Conservation (phyloP, 441 rosid genomes). For the Arabidopsis hybrid region DNA sequence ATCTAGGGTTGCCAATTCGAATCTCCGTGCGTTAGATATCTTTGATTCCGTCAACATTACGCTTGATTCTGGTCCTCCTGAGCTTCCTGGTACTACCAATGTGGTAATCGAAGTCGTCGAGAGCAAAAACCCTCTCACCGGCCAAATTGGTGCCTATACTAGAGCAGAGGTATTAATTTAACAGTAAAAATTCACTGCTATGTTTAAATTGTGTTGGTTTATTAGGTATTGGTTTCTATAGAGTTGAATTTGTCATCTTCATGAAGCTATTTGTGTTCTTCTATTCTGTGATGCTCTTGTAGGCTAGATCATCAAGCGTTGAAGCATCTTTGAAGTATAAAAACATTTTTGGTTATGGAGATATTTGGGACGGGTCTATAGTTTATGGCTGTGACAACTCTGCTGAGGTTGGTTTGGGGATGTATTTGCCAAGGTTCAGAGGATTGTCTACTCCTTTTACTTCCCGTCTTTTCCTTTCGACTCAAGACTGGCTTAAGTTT, state of each 20-base stretch:
- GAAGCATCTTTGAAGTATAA: slow-evolving; percentile 88
- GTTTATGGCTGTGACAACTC: slow-evolving; percentile 83
- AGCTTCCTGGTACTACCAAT: slow-evolving; percentile 88
- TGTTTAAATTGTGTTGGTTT: neutral
- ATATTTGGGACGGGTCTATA: slow-evolving; percentile 87
- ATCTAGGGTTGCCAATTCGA: slow-evolving; percentile 62
- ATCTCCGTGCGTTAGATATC: slow-evolving; percentile 72
- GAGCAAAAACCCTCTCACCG: slow-evolving; percentile 62
- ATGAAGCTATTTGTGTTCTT: too few relatives aligned
- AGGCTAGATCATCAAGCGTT: slow-evolving; percentile 82
- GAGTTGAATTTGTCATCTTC: neutral
- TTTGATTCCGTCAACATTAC: slow-evolving; percentile 88
- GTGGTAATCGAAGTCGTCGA: slow-evolving; percentile 80
- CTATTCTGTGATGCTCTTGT: slow-evolving; percentile 42
- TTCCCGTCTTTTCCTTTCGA: slow-evolving; percentile 70
- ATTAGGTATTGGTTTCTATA: neutral
- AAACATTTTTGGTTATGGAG: slow-evolving; percentile 91
- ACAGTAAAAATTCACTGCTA: neutral
- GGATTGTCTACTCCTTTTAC: slow-evolving; percentile 66
- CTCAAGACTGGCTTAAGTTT: slow-evolving; percentile 89
- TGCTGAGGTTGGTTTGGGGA: slow-evolving; percentile 82
- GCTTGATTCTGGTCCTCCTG: slow-evolving; percentile 89
- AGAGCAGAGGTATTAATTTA: slow-evolving; percentile 69
- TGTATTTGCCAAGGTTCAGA: slow-evolving; percentile 79
- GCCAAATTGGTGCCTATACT: slow-evolving; percentile 78